A percentile compares a stretch with the other conserved stretches of the same genome.
Conservation (phyloP, 352 stramenopile species). For the Hyphochytrium catenoides region DNA sequence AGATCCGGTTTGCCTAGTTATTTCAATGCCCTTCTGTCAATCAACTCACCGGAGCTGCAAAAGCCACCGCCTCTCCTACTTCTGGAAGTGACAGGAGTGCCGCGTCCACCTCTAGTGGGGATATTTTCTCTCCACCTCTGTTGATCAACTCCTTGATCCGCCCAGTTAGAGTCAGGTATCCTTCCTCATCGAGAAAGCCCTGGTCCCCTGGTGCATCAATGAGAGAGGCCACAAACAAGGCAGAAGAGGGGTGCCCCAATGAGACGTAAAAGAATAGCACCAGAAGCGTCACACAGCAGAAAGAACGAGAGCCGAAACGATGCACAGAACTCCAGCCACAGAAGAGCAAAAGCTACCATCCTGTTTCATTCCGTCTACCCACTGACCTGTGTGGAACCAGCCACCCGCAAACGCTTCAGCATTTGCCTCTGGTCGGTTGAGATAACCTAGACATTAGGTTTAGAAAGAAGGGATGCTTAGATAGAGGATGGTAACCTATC, state of each 20-base stretch:
- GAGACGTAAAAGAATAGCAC: neutral
- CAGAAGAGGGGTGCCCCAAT: neutral
- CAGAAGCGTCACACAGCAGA: constrained; percentile 1
- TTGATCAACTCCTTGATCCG: constrained; percentile 32
- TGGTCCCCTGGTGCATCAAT: constrained; percentile 1
- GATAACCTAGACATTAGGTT: too few relatives aligned
- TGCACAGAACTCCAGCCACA: neutral
- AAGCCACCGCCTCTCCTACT: constrained; percentile 2
- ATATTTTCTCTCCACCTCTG: constrained; percentile 23
- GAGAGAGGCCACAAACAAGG: neutral
- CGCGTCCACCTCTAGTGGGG: constrained; percentile 19
- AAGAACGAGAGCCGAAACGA: neutral
- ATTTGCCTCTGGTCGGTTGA: too few relatives aligned
- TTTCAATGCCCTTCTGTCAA: too few relatives aligned
- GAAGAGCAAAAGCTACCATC: neutral
- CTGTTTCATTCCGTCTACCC: too few relatives aligned
- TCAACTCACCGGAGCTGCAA: constrained; percentile 4
- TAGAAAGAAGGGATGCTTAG: too few relatives aligned
- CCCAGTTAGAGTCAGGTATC: constrained; percentile 17
- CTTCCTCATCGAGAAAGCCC: constrained; percentile 10
- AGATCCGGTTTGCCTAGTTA: too few relatives aligned
- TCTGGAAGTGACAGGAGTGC: constrained; percentile 1
- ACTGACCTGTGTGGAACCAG: too few relatives aligned
- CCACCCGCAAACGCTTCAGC: too few relatives aligned
- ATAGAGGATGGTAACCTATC: too few relatives aligned